Evolutionary conservation across 352 stramenopile species (phyloP), one percentile per base, ranked within the genome.

Genomic region (Elongisporangium undulatum): DNA sequence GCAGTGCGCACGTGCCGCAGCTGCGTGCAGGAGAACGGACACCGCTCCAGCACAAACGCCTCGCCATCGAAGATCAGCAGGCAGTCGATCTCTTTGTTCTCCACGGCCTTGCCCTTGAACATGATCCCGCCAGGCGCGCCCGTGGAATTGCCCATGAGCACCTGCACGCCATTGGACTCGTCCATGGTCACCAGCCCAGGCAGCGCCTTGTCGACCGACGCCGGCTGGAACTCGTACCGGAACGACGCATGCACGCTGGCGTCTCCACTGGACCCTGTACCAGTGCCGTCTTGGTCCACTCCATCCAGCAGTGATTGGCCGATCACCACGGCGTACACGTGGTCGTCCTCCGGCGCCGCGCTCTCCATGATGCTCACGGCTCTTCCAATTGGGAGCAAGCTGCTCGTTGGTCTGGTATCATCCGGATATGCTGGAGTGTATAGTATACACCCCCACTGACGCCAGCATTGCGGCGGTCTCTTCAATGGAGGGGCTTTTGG

Each of bases 41-140:
- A 89, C 17, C 74, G 76, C 60, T 95, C 86, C 38, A 95, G 66
- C 0, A 68, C 72, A 61, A 95, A 95, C 49, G 61, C 57, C 13
- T 61, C 58, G 55, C 82, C 84, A 58, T 94, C 81, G 55, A 94
- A 95, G 56, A 94, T 76, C 56, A 95, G 58, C 59, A 95, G 51
- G 49, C 86, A 95, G 55, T 95, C 86, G 13, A 74, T 90, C 9
- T 90, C 80, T 61, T 94, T 94, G 68, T 90, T 84, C 51, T 91
- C 81, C 0, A 74, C 59, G 6, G 82, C 9, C 52, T 94, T 94
- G 19, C 86, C 86, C 53, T 92, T 92, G 66, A 95, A 95, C 22
- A 57, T 68, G 56, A 95, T 85, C 16, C 83, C 82, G 5, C 81
- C 81, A 2, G 73, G 53, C 1, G 75, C 72, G 17, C 78, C 83